These are phyloP conservation scores for Mortierella sp. DNA, from an alignment of 371 early-diverging fungal species.

Conservation along the genomic window DNA sequence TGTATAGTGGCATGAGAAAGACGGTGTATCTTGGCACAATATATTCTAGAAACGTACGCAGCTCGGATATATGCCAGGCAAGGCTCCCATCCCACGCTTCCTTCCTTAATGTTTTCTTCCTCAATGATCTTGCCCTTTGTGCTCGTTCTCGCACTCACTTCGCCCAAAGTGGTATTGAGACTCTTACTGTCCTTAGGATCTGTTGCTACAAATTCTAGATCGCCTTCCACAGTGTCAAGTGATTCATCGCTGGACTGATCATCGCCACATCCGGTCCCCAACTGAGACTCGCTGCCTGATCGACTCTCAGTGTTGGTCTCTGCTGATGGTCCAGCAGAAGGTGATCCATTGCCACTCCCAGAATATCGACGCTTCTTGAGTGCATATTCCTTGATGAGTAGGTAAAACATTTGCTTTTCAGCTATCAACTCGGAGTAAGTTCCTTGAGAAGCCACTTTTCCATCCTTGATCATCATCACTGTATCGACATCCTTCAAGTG, in stretches of 20 bases:
- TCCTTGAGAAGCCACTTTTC: conserved; percentile 59
- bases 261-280: conserved; percentile 6
- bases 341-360: not conserved
- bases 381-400: conserved; percentile 54
- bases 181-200: not conserved
- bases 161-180: not conserved
- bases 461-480: conserved; percentile 72
- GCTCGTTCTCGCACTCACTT: not conserved
- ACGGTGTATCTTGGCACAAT: not conserved
- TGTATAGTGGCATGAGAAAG: not conserved
- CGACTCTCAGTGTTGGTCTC: not conserved
- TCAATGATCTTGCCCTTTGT: conserved; percentile 17
- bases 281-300: not conserved
- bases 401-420: conserved; percentile 59
- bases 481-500: conserved; percentile 71
- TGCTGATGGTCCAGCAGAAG: not conserved
- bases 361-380: conserved; percentile 53
- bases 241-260: conserved; percentile 6
- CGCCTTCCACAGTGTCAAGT: conserved; percentile 4
- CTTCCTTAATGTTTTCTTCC: conserved; percentile 32
- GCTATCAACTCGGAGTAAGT: conserved; percentile 57
- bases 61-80: conserved; percentile 24
- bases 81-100: conserved; percentile 11
- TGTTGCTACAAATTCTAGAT: not conserved
- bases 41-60: conserved; percentile 12